Evolutionary conservation across 345 rosid genomes (phyloP).

Genomic region (Orychophragmus violaceus): DNA sequence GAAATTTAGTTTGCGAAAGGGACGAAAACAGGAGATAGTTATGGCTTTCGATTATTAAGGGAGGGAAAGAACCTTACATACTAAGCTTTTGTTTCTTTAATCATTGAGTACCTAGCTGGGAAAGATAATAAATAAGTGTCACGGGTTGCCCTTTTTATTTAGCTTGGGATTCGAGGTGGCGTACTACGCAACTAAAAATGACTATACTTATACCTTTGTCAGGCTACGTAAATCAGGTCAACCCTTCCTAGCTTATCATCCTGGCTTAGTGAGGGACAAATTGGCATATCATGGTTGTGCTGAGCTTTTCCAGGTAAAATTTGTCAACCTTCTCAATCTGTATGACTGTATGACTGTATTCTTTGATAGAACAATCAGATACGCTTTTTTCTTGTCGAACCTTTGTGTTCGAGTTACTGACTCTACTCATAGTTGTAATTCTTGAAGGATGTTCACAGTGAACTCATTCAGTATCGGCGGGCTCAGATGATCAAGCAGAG

Average conservation of each 20-base stretch:
- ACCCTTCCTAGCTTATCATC: constrained; percentile 82
- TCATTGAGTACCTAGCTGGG: constrained; percentile 1
- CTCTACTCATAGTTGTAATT: constrained; percentile 21
- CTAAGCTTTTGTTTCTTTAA: constrained; percentile 1
- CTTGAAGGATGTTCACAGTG: constrained; percentile 83
- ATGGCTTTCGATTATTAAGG: not conserved
- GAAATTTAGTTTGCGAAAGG: not conserved
- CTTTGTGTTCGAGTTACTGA: constrained; percentile 17
- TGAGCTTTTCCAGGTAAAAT: constrained; percentile 85
- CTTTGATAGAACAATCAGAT: constrained; percentile 10
- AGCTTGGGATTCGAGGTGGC: constrained; percentile 1
- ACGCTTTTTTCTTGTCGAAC: not conserved
- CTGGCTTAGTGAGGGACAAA: constrained; percentile 75
- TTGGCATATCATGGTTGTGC: constrained; percentile 99
- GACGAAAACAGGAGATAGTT: not conserved
- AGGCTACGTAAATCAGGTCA: constrained; percentile 80
- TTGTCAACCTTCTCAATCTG: constrained; percentile 11
- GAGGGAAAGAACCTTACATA: not conserved
- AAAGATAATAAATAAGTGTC: not conserved
- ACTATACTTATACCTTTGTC: constrained; percentile 3
- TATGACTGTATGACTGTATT: too few species aligned
- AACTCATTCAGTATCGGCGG: constrained; percentile 88
- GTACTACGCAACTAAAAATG: not conserved
- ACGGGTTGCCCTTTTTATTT: not conserved
- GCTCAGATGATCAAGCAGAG: constrained; percentile 83